Evolutionary conservation across 2,329 filamentous ascomycete species (phyloP).

Genomic region (Scytalidium lignicola): DNA sequence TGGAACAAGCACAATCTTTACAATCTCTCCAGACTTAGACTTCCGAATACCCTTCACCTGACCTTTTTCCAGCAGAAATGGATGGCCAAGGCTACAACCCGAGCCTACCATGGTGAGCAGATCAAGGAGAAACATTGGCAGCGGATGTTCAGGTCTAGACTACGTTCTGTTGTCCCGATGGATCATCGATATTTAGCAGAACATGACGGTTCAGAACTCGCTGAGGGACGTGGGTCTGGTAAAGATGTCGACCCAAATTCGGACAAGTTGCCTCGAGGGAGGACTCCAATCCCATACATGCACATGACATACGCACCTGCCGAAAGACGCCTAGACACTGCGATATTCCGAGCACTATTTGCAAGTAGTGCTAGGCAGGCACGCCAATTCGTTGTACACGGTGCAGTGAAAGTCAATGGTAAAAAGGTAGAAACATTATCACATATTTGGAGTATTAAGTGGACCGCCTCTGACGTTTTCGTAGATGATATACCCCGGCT

Average conservation of each 20-base stretch:
- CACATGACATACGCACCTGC: slow-evolving; percentile 91
- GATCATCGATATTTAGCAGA: slow-evolving; percentile 71
- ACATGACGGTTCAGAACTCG: slow-evolving; percentile 77
- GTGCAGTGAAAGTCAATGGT: slow-evolving; percentile 91
- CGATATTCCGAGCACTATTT: slow-evolving; percentile 89
- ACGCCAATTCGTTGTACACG: slow-evolving; percentile 89
- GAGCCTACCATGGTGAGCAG: slow-evolving; percentile 92
- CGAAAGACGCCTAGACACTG: slow-evolving; percentile 88
- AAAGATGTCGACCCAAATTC: slow-evolving; percentile 10
- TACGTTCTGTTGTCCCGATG: slow-evolving; percentile 83
- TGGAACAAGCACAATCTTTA: slow-evolving; percentile 98
- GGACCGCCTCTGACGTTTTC: slow-evolving; percentile 6
- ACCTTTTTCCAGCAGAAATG: slow-evolving; percentile 99
- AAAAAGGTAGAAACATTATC: slow-evolving; percentile 62
- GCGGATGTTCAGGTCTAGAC: slow-evolving; percentile 80
- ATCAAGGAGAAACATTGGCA: slow-evolving; percentile 91
- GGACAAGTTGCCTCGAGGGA: slow-evolving; percentile 26
- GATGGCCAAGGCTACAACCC: slow-evolving; percentile 75
- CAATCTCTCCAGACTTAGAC: slow-evolving; percentile 62
- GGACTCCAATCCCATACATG: slow-evolving; percentile 75
- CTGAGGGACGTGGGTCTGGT: slow-evolving; percentile 78
- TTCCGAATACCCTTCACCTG: slow-evolving; percentile 35
- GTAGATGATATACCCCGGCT: slow-evolving; percentile 90
- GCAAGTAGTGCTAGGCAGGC: slow-evolving; percentile 91
- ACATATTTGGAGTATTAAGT: neutral